These are phyloP conservation scores for Fusarium verticillioides DNA, from an alignment of 2,329 filamentous ascomycete species.

Conservation along the genomic window DNA sequence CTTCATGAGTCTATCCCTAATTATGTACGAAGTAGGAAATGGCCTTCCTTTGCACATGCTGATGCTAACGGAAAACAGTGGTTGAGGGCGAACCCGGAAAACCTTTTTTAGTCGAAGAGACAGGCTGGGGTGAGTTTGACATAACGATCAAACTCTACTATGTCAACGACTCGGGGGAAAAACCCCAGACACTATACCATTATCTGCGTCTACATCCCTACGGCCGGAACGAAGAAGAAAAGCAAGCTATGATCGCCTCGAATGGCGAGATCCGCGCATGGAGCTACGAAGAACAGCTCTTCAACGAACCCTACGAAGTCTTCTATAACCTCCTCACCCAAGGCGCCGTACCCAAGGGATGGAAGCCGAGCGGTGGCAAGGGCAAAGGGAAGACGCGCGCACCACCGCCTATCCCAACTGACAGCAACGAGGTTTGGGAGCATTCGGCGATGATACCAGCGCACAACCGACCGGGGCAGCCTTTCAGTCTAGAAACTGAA, in stretches of 20 bases:
- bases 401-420: constrained; percentile 52
- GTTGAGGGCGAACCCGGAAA: constrained; percentile 76
- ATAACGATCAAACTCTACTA: constrained; percentile 97
- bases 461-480: constrained; percentile 72
- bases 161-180: constrained; percentile 86
- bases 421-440: constrained; percentile 66
- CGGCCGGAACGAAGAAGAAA: constrained; percentile 81
- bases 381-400: constrained; percentile 60
- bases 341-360: constrained; percentile 68
- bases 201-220: constrained; percentile 92
- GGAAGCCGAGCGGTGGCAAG: constrained; percentile 61
- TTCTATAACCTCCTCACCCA: constrained; percentile 89
- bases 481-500: constrained; percentile 80
- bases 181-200: constrained; percentile 95
- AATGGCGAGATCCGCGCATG: constrained; percentile 78
- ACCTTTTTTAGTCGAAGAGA: constrained; percentile 87
- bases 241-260: constrained; percentile 66
- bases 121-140: constrained; percentile 98
- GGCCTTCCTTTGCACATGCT: not conserved
- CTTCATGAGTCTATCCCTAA: constrained; percentile 97
- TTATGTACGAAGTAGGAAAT: constrained; percentile 76
- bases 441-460: constrained; percentile 81
- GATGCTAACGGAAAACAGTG: constrained; percentile 54
- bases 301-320: constrained; percentile 95
- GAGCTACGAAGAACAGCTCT: constrained; percentile 92